A percentile compares a stretch with the other conserved stretches of the same genome.
These are phyloP conservation scores for Neolentinus lepideus DNA, from an alignment of 1,284 basidiomycete species.

Conservation along the genomic window DNA sequence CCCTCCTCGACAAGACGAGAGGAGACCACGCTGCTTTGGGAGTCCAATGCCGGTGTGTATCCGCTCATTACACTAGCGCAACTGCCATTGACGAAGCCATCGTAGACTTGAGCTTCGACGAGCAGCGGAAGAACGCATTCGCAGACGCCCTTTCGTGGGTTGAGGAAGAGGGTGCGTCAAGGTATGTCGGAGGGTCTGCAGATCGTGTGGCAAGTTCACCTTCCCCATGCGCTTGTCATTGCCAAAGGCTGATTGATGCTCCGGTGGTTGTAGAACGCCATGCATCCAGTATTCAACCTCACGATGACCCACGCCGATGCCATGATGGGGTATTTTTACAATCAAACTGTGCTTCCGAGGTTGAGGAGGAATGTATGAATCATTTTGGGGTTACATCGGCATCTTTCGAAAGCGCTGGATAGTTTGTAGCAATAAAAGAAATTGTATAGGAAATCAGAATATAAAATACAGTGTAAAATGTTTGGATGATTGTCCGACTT, in stretches of 20 bases:
- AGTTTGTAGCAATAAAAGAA: neutral
- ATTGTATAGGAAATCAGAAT: too few species aligned
- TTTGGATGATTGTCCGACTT: too few species aligned
- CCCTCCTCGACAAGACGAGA: slow-evolving; percentile 38
- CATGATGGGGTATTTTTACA: slow-evolving; percentile 76
- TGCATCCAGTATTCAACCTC: slow-evolving; percentile 83
- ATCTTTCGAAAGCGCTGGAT: neutral
- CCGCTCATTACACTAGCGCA: slow-evolving; percentile 37
- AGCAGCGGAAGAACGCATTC: slow-evolving; percentile 46
- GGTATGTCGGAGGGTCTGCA: slow-evolving; percentile 54
- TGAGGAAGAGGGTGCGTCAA: slow-evolving; percentile 62
- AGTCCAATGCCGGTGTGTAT: slow-evolving; percentile 25
- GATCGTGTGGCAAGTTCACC: slow-evolving; percentile 76
- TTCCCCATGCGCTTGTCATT: slow-evolving; percentile 1
- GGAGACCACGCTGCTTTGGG: neutral
- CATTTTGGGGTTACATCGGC: neutral
- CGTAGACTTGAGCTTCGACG: slow-evolving; percentile 17
- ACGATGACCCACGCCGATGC: slow-evolving; percentile 67
- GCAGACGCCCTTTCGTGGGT: slow-evolving; percentile 62
- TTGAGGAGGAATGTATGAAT: neutral
- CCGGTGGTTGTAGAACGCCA: slow-evolving; percentile 60
- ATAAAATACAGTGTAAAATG: too few species aligned
- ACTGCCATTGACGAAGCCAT: slow-evolving; percentile 4
- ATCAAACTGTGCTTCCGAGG: slow-evolving; percentile 39
- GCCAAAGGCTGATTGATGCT: neutral